Evolutionary conservation across 208 protist genomes (phyloP), one percentile per base, ranked within the genome.

Genomic region (Acanthamoeba castellanii): DNA sequence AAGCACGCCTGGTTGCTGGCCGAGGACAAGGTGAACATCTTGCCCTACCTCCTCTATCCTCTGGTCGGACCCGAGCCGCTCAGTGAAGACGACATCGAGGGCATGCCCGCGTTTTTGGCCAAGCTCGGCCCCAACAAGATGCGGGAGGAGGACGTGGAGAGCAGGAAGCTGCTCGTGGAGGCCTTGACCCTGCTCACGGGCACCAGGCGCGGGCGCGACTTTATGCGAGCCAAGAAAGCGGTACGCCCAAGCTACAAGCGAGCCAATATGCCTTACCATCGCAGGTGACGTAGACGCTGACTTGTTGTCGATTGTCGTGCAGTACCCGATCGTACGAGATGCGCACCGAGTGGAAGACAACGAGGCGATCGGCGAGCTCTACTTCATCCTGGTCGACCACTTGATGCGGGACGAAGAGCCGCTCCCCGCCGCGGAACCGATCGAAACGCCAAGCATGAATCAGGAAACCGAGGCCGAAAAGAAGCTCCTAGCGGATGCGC

Each of bases 171-270:
- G 64, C 27, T 92, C 52, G 61, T 92, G 8, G 87, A 76, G n/a
- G 7, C 87, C 27, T n/a, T 92, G 59, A 57, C 64, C 25, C 87
- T 92, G 34, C 64, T 92, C 32, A 78, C 61, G 16, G 61, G 45
- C n/a, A 78, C 87, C 25, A 55, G 57, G 55, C 34, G 37, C 37
- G 87, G 87, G 8, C 87, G 87, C 20, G 64, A 70, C 42, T 27
- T 92, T 37, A 76, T 92, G 61, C 87, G 87, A 50, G 87, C 87
- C 30, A 92, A 76, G n/a, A 42, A 92, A 76, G 87, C 68, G 59
- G 87, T 92, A 76, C 61, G 30, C 22, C 57, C 66, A 70, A 32
- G 74, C 45, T 42, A n/a, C 82, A 59, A 34, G 14, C 11, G 11
- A 30, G 22, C 22, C n/a, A 30, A 72, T 72, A 22, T 14, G 30